These are phyloP conservation scores for Chlorella sp. DNA, from an alignment of 139 green algal genomes.

Conservation along the genomic window DNA sequence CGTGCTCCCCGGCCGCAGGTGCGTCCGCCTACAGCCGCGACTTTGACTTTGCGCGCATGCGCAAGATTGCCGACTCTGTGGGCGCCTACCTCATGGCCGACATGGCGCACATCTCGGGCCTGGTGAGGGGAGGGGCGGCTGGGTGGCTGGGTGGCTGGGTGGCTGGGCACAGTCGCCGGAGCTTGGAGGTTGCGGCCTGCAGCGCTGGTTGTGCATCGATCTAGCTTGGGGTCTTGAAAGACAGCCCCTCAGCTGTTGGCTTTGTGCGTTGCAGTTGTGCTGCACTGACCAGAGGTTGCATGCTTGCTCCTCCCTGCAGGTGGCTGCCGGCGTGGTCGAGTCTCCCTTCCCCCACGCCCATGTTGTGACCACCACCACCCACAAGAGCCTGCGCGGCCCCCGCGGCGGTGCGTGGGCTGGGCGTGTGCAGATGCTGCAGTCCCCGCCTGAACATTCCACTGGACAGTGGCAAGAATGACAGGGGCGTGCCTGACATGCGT, in stretches of 20 bases:
- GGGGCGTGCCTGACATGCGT: too few relatives aligned
- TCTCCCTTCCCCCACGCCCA: constrained; percentile 95
- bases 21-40: constrained; percentile 94
- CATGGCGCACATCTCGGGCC: constrained; percentile 97
- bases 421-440: background rate
- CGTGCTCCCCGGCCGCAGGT: constrained; percentile 54
- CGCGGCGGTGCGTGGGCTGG: constrained; percentile 54
- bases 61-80: constrained; percentile 78
- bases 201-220: too few relatives aligned
- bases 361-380: constrained; percentile 98
- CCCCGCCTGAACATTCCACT: too few relatives aligned
- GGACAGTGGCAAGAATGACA: too few relatives aligned
- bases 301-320: constrained; percentile 18
- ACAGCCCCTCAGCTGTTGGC: too few relatives aligned
- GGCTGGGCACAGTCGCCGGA: too few relatives aligned
- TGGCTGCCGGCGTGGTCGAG: constrained; percentile 83
- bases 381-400: constrained; percentile 96
- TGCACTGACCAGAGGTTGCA: too few relatives aligned
- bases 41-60: constrained; percentile 97
- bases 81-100: constrained; percentile 91
- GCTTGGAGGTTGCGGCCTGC: too few relatives aligned
- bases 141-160: too few relatives aligned
- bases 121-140: background rate
- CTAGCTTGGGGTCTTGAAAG: too few relatives aligned
- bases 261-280: too few relatives aligned